Conservation (phyloP, 2,329 filamentous ascomycete genomes). For the Tolypocladium tundrense region DNA sequence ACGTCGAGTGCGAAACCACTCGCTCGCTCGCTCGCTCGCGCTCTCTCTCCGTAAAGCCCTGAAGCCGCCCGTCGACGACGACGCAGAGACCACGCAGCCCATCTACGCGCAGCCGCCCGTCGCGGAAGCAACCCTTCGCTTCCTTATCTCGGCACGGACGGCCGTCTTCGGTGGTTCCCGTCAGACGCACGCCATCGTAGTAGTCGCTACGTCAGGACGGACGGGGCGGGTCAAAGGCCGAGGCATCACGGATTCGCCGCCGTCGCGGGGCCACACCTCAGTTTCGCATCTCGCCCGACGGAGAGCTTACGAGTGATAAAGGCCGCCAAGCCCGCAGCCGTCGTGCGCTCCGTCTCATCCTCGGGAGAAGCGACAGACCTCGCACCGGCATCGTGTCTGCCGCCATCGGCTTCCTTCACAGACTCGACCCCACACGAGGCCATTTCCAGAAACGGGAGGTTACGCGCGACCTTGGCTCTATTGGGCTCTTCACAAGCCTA, state of each 20-base stretch:
- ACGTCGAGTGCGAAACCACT: background rate
- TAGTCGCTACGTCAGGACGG: background rate
- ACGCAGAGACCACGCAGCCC: background rate
- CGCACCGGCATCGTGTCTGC: background rate
- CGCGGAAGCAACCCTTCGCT: background rate
- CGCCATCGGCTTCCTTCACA: background rate
- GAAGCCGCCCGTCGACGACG: background rate
- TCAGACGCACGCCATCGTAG: background rate
- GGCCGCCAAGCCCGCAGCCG: background rate
- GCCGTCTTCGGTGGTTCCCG: background rate
- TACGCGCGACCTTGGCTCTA: background rate
- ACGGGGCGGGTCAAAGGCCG: background rate
- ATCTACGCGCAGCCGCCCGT: background rate
- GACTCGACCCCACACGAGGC: background rate
- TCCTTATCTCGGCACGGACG: background rate
- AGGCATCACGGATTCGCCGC: conserved; percentile 1
- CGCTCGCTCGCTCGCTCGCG: background rate
- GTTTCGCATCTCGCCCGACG: conserved; percentile 1
- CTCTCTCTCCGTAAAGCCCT: background rate
- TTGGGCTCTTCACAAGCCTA: background rate
- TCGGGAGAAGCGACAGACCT: background rate
- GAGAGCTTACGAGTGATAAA: background rate
- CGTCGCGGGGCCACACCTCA: background rate
- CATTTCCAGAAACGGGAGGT: background rate
- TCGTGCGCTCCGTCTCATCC: background rate